Evolutionary conservation across 148 eudicot genomes (phyloP).

Genomic region (Diospyros lotus): DNA sequence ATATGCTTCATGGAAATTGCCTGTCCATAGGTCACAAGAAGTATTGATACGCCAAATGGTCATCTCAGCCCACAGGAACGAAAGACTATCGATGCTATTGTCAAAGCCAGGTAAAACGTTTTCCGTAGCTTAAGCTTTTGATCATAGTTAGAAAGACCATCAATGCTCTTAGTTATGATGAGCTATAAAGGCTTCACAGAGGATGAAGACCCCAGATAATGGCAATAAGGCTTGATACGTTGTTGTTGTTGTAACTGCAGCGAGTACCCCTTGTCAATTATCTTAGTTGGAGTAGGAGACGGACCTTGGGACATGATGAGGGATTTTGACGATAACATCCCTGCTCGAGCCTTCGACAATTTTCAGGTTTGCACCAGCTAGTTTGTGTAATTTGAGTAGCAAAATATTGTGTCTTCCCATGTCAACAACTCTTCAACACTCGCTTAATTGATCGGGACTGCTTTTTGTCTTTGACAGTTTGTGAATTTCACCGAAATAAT

Average conservation of each 20-base stretch:
- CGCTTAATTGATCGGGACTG: neutral
- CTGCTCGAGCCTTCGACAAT: slow-evolving; percentile 74
- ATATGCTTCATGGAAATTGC: neutral
- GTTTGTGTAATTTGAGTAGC: neutral
- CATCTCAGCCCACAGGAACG: slow-evolving; percentile 68
- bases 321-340: slow-evolving; percentile 78
- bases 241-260: slow-evolving; percentile 34
- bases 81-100: slow-evolving; percentile 67
- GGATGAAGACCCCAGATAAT: neutral
- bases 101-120: slow-evolving; percentile 59
- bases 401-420: neutral
- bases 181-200: too few relatives aligned
- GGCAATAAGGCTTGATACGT: too few relatives aligned
- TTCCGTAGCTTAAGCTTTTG: neutral
- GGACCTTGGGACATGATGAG: slow-evolving; percentile 95
- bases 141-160: too few relatives aligned
- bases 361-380: slow-evolving; percentile 51
- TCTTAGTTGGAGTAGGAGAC: slow-evolving; percentile 85
- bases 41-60: slow-evolving; percentile 47
- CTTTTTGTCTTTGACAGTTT: slow-evolving; percentile 33
- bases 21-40: slow-evolving; percentile 63
- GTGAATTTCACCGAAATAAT: slow-evolving; percentile 75
- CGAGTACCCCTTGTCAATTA: slow-evolving; percentile 70
- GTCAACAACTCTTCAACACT: neutral
- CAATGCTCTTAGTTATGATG: too few relatives aligned